Percentiles rank a stretch among this genome's conserved stretches.
These are phyloP conservation scores for Trichothecium sympodiale DNA, from an alignment of 2,329 filamentous ascomycete genomes.

Conservation along the genomic window DNA sequence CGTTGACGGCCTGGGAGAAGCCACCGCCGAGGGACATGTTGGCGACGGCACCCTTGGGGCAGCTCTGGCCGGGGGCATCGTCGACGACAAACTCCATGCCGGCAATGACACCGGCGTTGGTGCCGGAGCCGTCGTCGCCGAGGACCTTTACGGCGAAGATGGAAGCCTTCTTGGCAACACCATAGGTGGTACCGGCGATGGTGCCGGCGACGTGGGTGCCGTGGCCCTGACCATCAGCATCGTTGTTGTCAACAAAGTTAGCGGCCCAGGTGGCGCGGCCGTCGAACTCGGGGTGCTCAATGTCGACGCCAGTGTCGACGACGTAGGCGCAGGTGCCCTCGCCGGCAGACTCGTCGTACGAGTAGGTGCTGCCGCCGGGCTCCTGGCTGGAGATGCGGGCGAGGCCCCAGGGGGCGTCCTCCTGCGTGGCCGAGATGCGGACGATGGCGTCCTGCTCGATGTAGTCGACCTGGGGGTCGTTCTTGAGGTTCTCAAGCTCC, in stretches of 20 bases:
- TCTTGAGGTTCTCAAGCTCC: slow-evolving; percentile 14
- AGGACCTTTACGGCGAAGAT: slow-evolving; percentile 36
- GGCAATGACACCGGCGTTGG: slow-evolving; percentile 28
- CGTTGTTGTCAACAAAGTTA: slow-evolving; percentile 24
- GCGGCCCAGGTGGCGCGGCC: slow-evolving; percentile 27
- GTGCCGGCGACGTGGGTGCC: slow-evolving; percentile 37
- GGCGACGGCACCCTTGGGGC: slow-evolving; percentile 32
- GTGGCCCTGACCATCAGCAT: slow-evolving; percentile 32
- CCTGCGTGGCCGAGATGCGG: slow-evolving; percentile 40
- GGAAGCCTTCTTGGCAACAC: slow-evolving; percentile 32
- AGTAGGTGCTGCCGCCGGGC: slow-evolving; percentile 18
- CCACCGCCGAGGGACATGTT: slow-evolving; percentile 45
- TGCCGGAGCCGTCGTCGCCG: slow-evolving; percentile 21
- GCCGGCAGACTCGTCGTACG: slow-evolving; percentile 25
- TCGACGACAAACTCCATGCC: slow-evolving; percentile 30
- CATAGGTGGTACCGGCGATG: slow-evolving; percentile 28
- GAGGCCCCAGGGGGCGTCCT: slow-evolving; percentile 27
- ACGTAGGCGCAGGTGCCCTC: slow-evolving; percentile 30
- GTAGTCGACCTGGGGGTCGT: slow-evolving; percentile 20
- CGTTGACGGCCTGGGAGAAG: slow-evolving; percentile 33
- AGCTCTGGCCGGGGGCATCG: slow-evolving; percentile 22
- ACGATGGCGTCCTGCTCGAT: slow-evolving; percentile 29
- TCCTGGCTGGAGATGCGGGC: slow-evolving; percentile 22
- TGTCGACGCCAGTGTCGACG: slow-evolving; percentile 31
- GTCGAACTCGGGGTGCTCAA: slow-evolving; percentile 25